A percentile compares a stretch with the other conserved stretches of the same genome.
phyloP scores from a whole-genome alignment of 2,329 filamentous ascomycete species.

The Hypoxylon sp. region DNA sequence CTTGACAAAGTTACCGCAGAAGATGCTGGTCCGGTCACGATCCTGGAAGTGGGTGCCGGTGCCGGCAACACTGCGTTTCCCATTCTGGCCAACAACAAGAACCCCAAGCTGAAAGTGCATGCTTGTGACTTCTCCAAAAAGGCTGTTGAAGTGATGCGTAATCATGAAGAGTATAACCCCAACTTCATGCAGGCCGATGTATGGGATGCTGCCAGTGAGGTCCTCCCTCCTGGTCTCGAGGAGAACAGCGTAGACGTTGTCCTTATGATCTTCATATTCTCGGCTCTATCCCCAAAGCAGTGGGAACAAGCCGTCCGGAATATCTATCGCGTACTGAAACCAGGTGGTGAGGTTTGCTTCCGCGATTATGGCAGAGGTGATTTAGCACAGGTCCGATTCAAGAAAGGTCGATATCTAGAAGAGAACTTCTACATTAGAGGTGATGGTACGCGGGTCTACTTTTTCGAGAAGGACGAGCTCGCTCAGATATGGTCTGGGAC shows the following conservation, averaged over 20 bases:
- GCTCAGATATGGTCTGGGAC: constrained; percentile 78
- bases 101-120: constrained; percentile 85
- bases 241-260: constrained; percentile 91
- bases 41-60: constrained; percentile 94
- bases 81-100: constrained; percentile 86
- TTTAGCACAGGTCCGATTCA: constrained; percentile 95
- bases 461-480: constrained; percentile 91
- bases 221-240: constrained; percentile 81
- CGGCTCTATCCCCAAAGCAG: constrained; percentile 85
- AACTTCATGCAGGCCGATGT: constrained; percentile 87
- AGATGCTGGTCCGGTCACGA: constrained; percentile 76
- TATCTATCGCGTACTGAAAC: constrained; percentile 85
- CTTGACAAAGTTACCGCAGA: constrained; percentile 81
- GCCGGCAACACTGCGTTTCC: constrained; percentile 98
- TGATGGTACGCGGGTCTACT: constrained; percentile 96
- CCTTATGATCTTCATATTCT: constrained; percentile 97
- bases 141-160: constrained; percentile 92
- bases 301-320: constrained; percentile 89
- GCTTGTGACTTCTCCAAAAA: constrained; percentile 97
- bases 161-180: constrained; percentile 81
- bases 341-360: constrained; percentile 93
- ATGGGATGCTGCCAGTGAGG: constrained; percentile 86
- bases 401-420: constrained; percentile 92
- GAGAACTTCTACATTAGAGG: constrained; percentile 98
- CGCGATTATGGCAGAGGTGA: constrained; percentile 97